phyloP scores from a whole-genome alignment of 1,139 yeast genomes.

The Yamadazyma diospyri region DNA sequence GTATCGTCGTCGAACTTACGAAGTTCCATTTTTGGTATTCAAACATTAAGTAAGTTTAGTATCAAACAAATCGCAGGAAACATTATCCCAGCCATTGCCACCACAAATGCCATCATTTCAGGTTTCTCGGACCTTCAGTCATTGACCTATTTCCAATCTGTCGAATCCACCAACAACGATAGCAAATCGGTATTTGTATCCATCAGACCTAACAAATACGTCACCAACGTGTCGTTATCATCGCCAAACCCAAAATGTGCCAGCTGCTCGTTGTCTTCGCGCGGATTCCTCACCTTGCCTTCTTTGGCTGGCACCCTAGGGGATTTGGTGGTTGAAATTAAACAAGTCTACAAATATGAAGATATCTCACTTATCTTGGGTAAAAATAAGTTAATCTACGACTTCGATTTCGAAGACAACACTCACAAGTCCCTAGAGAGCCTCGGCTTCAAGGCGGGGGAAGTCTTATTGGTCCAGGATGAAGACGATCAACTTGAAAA shows the following conservation, averaged over 20 bases:
- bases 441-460: conserved; percentile 58
- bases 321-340: conserved; percentile 45
- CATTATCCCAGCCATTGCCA: conserved; percentile 97
- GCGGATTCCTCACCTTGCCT: conserved; percentile 34
- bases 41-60: conserved; percentile 74
- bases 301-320: conserved; percentile 22
- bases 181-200: conserved; percentile 64
- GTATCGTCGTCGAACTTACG: conserved; percentile 85
- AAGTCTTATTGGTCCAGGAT: conserved; percentile 68
- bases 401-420: conserved; percentile 86
- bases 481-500: conserved; percentile 69
- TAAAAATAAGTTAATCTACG: conserved; percentile 66
- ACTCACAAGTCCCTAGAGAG: conserved; percentile 44
- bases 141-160: conserved; percentile 33
- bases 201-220: conserved; percentile 62
- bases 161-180: conserved; percentile 20
- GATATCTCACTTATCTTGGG: conserved; percentile 65
- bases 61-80: conserved; percentile 95
- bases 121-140: conserved; percentile 82
- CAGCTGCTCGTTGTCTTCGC: conserved; percentile 63
- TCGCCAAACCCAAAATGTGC: conserved; percentile 68
- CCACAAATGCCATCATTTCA: conserved; percentile 93
- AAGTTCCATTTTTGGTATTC: conserved; percentile 69
- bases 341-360: conserved; percentile 49
- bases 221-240: conserved; percentile 59